Evolutionary conservation across 1,284 basidiomycete genomes (phyloP).

Genomic region (Pulveroboletus sp.): DNA sequence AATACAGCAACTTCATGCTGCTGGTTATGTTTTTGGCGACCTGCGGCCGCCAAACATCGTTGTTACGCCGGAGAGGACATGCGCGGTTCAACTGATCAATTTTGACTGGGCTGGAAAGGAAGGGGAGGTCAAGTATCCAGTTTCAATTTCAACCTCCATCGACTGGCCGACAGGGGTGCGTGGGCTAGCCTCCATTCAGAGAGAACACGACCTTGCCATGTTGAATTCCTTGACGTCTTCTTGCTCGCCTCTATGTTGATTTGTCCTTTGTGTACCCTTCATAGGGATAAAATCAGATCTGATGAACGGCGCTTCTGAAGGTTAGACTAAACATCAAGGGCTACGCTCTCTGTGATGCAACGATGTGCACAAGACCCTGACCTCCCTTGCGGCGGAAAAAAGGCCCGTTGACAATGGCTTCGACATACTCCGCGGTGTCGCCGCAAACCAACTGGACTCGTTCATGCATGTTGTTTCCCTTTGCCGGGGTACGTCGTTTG

Average conservation of each 20-base stretch:
- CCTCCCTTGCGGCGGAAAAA: slow-evolving; percentile 21
- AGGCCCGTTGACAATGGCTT: slow-evolving; percentile 9
- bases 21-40: slow-evolving; percentile 21
- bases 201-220: slow-evolving; percentile 15
- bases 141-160: slow-evolving; percentile 6
- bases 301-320: no score
- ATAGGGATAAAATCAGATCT: no score
- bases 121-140: slow-evolving; percentile 18
- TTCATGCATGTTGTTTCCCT: neutral
- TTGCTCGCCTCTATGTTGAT: no score
- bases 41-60: slow-evolving; percentile 22
- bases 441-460: neutral
- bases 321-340: no score
- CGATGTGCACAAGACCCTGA: no score
- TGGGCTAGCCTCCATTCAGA: slow-evolving; percentile 1
- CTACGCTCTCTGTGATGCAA: no score
- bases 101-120: slow-evolving; percentile 16
- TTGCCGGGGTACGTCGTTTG: neutral
- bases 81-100: slow-evolving; percentile 4
- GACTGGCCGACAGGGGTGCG: slow-evolving; percentile 7
- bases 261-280: no score
- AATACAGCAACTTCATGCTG: slow-evolving; percentile 6
- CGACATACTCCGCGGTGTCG: slow-evolving; percentile 5
- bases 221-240: neutral
- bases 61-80: neutral